A percentile compares a stretch with the other conserved stretches of the same genome.
Conservation (phyloP, 257 asterid species). For the Buddleja alternifolia region DNA sequence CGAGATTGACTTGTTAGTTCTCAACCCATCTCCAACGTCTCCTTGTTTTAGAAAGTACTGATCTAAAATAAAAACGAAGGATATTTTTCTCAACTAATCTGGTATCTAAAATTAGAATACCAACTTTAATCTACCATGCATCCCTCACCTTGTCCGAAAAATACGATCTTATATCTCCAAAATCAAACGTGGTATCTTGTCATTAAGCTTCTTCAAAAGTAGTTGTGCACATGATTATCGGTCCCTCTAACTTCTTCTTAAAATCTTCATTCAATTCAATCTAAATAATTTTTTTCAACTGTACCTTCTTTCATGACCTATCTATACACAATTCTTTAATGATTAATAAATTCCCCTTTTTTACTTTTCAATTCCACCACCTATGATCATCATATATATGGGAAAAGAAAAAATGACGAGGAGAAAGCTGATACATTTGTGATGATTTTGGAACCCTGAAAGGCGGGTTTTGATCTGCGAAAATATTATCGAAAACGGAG, state of each 20-base stretch:
- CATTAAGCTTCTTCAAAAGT: conserved; percentile 51
- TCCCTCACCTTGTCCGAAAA: conserved; percentile 28
- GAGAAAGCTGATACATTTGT: neutral
- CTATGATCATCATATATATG: conserved; percentile 15
- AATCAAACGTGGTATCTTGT: conserved; percentile 43
- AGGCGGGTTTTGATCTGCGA: conserved; percentile 1
- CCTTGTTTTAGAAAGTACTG: too few species aligned
- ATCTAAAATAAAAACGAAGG: too few species aligned
- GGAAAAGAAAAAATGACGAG: neutral
- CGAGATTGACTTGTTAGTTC: too few species aligned
- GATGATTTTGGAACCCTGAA: conserved; percentile 25
- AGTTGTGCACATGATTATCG: conserved; percentile 54
- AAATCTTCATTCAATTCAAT: conserved; percentile 32
- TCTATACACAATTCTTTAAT: conserved; percentile 22
- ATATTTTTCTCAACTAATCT: too few species aligned
- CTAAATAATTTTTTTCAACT: conserved; percentile 31
- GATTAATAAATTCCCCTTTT: conserved; percentile 6
- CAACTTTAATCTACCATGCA: conserved; percentile 14
- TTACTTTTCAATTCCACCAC: neutral
- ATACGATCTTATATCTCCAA: conserved; percentile 32
- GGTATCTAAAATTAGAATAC: neutral
- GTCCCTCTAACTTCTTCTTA: conserved; percentile 34
- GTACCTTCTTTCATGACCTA: conserved; percentile 28
- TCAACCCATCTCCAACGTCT: too few species aligned
- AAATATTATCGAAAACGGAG: conserved; percentile 28